These are phyloP conservation scores for Hyaloscypha bicolor DNA, from an alignment of 495 filamentous ascomycete genomes.

Conservation along the genomic window DNA sequence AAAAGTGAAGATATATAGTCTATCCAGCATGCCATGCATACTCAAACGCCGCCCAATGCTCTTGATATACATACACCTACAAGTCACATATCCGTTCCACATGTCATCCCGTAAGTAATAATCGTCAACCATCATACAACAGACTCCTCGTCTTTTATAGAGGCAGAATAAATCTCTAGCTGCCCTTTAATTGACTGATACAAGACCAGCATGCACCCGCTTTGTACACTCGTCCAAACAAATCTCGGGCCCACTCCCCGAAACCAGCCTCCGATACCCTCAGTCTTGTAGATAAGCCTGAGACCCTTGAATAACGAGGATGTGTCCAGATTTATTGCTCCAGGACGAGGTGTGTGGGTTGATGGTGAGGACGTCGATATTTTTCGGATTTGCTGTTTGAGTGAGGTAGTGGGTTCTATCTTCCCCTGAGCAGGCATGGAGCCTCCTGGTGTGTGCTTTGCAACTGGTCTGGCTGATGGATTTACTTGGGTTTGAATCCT, in stretches of 20 bases:
- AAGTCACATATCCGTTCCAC: constrained; percentile 25
- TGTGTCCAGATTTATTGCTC: constrained; percentile 78
- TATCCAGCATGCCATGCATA: constrained; percentile 19
- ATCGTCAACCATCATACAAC: constrained; percentile 26
- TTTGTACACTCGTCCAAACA: constrained; percentile 98
- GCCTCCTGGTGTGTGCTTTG: constrained; percentile 12
- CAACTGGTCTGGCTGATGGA: constrained; percentile 11
- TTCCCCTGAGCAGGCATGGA: constrained; percentile 25
- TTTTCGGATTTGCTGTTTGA: constrained; percentile 54
- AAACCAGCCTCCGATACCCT: constrained; percentile 90
- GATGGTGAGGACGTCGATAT: constrained; percentile 88
- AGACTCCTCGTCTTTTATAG: constrained; percentile 16
- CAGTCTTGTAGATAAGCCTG: constrained; percentile 81
- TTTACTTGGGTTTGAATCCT: constrained; percentile 94
- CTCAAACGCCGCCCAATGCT: constrained; percentile 39
- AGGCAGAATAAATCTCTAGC: constrained; percentile 50
- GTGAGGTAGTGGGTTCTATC: constrained; percentile 28
- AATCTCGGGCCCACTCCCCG: constrained; percentile 89
- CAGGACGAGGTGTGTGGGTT: constrained; percentile 73
- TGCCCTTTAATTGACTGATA: constrained; percentile 86
- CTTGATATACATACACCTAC: constrained; percentile 29
- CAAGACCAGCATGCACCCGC: constrained; percentile 93
- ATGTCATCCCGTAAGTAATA: constrained; percentile 9
- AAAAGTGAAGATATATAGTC: constrained; percentile 36
- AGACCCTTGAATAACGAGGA: constrained; percentile 86